Conservation (phyloP, 108 stramenopile species). For the Nitzschia putrida region DNA sequence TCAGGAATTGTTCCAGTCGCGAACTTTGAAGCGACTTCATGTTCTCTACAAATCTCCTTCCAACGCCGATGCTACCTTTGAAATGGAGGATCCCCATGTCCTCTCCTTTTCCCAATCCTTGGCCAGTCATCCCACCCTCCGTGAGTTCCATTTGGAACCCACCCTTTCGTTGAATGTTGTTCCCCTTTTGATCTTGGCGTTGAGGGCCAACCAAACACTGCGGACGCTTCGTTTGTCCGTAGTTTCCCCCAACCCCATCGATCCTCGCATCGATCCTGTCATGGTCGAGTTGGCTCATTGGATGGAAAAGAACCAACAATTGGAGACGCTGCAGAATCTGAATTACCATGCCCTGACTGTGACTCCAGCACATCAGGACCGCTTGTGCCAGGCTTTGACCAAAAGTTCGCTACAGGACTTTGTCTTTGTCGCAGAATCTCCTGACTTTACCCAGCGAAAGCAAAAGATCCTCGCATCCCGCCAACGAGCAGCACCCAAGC, state of each 20-base stretch:
- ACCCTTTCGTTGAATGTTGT: constrained; percentile 1
- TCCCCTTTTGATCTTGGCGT: constrained; percentile 1
- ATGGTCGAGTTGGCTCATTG: neutral
- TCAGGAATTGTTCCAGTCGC: neutral
- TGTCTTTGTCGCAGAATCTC: constrained; percentile 1
- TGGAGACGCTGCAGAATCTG: neutral
- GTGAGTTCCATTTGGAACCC: constrained; percentile 15
- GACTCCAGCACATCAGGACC: neutral
- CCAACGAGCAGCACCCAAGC: too few relatives aligned
- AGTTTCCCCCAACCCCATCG: neutral
- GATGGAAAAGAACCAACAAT: neutral
- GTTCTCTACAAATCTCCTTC: neutral
- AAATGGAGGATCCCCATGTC: neutral
- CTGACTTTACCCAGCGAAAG: neutral
- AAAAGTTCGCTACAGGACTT: constrained; percentile 1
- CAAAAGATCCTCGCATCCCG: neutral
- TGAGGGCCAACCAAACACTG: constrained; percentile 5
- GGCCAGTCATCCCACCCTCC: neutral
- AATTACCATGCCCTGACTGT: neutral
- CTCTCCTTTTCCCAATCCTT: neutral
- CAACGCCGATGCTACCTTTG: neutral
- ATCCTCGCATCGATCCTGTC: neutral
- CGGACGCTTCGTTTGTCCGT: constrained; percentile 1
- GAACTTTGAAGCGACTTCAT: neutral
- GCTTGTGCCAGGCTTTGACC: neutral